Base-by-base conservation (phyloP, 768 basidiomycete species). In the Serendipita sp. region DNA sequence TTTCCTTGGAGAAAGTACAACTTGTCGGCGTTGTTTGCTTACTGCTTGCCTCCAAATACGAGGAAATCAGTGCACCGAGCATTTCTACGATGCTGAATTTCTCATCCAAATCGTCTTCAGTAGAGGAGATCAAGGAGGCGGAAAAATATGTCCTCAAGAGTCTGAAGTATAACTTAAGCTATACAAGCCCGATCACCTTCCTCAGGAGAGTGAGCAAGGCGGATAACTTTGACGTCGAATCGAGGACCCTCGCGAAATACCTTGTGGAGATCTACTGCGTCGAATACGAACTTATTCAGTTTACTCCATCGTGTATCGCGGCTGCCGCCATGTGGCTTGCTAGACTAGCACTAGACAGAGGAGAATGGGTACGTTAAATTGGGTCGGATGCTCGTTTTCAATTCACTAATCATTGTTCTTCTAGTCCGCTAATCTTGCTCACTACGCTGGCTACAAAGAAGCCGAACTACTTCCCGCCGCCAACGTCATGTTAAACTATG, bases 181-280 rank as follows among this genome's bases (percentile, higher is more conserved):
- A 84, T 71, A 89, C 94, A 33, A 91, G 88, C 67, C 91, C 92
- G 2, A 84, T 97, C 75, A 84, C 88, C 67, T 96, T 87, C 78
- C 79, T 96, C 44, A 78, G 93, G 44, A 80, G 93, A 37, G 85
- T 90, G 64, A 91, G 88, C 76, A 97, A 96, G 75, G 94, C 92
- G 2, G 94, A 97, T 69, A 84, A 86, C 64, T 95, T 91, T 73
- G 88, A 94, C 68, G 80, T 88, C 34, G 83, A 90, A 68, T 85
- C 85, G 15, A 77, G 93, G 64, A 93, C 92, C 2, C 79, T 96
- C 18, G 91, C 85, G 40, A 96, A 97, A 73, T 97, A 91, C 74
- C 79, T 96, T 62, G 76, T 94, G 63, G 94, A 96, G 76, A 88
- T 96, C 58, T 81, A 83, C 11, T 81, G 83, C 62, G 77, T 96